Evolutionary conservation across 2,329 filamentous ascomycete species (phyloP).

Genomic region (Fusarium marasasianum): DNA sequence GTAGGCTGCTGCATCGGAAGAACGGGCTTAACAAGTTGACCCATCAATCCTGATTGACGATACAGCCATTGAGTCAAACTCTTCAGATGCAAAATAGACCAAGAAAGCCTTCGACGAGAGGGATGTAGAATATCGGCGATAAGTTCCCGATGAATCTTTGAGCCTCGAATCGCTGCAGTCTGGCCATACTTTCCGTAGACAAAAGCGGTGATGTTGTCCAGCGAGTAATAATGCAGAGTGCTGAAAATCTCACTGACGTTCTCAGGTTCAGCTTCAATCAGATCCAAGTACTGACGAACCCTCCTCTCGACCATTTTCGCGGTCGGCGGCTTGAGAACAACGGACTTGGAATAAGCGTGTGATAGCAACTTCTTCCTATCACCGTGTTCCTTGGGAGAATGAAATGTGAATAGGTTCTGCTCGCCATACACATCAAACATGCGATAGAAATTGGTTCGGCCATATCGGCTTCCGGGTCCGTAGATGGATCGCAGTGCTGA

Average conservation of each 20-base stretch:
- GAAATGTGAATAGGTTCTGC: slow-evolving; percentile 63
- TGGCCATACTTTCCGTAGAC: slow-evolving; percentile 28
- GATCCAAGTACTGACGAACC: slow-evolving; percentile 12
- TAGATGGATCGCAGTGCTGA: slow-evolving; percentile 63
- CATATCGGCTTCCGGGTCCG: slow-evolving; percentile 61
- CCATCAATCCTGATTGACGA: slow-evolving; percentile 1
- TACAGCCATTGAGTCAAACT: slow-evolving; percentile 28
- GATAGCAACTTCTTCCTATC: slow-evolving; percentile 62
- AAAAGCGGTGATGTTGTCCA: slow-evolving; percentile 29
- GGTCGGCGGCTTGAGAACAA: slow-evolving; percentile 43
- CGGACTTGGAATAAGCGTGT: slow-evolving; percentile 62
- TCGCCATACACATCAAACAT: slow-evolving; percentile 65
- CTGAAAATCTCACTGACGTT: slow-evolving; percentile 29
- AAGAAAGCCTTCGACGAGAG: slow-evolving; percentile 24
- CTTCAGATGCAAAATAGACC: slow-evolving; percentile 23
- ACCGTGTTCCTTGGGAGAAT: slow-evolving; percentile 53
- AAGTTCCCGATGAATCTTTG: slow-evolving; percentile 3
- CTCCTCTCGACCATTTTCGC: slow-evolving; percentile 33
- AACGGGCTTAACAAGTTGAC: not conserved
- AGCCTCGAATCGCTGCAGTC: slow-evolving; percentile 22
- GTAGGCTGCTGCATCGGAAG: slow-evolving; percentile 34
- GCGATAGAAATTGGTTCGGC: slow-evolving; percentile 60
- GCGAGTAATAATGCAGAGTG: slow-evolving; percentile 29
- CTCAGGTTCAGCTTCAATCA: slow-evolving; percentile 11
- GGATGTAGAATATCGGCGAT: slow-evolving; percentile 34